Evolutionary conservation across 1,139 yeast species (phyloP), one percentile per base, ranked within the genome.

Genomic region (Debaryomyces coudertii): DNA sequence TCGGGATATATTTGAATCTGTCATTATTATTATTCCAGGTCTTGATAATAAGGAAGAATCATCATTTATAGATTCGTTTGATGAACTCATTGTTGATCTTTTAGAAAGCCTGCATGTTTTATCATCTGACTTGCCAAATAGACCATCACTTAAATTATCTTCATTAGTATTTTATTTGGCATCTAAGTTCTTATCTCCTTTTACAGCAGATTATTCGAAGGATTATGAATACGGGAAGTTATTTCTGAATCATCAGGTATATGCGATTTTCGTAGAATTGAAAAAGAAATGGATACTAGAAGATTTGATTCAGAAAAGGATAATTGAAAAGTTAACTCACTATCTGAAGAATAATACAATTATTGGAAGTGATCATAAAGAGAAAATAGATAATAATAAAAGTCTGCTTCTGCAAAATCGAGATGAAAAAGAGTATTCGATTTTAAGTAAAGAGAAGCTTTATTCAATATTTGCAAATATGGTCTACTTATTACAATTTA

Each of bases 221-320:
- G 58, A 54, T 14, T 58, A 53, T 34, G 53, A 56, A 7, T 49
- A 54, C 37, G 63, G 68, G 2, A 55, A 54, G 31, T 53, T 68
- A 4, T 69, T 66, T 45, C 50, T 54, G 44, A 54, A 60, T 14
- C 42, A 47, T 2, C 36, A 46, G 9, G 49, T 56, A 7, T 58
- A 48, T 15, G 45, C 46, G 0, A 38, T 49, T 2, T 73, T 69
- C 46, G 47, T 54, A 4, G 37, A 45, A 8, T 43, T 52, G 12
- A 72, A 72, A 50, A 64, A 67, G 43, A 47, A 58, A 8, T 71
- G 76, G 76, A 38, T 61, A 14, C 22, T 56, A n/a, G 34, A 47
- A 7, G 41, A 36, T 7, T 38, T 56, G 25, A 38, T 53, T 2
- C 46, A 47, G 1, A 37, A 36, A 22, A 48, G 31, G 3, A 40